Conservation (phyloP, 2,329 filamentous ascomycete genomes). For the Gyromitra esculenta region DNA sequence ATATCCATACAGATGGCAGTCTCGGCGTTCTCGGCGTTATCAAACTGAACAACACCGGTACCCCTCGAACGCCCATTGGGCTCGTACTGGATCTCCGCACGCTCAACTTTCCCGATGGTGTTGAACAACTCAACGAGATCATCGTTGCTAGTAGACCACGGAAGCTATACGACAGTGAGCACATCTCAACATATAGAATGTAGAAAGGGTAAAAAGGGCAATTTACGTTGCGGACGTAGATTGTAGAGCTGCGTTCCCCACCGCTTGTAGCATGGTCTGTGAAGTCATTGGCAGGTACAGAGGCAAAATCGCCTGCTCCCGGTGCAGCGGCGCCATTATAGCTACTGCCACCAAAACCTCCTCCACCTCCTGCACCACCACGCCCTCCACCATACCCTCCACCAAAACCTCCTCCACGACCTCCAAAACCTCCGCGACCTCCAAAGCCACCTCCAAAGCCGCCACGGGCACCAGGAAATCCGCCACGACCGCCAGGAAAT, state of each 20-base stretch:
- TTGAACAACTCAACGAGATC: conserved; percentile 96
- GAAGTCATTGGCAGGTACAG: conserved; percentile 82
- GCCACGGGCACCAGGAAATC: conserved; percentile 62
- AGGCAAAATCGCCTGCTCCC: conserved; percentile 62
- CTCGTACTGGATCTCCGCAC: conserved; percentile 99
- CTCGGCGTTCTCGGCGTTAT: conserved; percentile 81
- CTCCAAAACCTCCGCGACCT: conserved; percentile 69
- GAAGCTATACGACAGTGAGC: conserved; percentile 70
- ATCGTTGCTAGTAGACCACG: conserved; percentile 99
- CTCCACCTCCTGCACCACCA: not conserved
- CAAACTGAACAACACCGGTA: conserved; percentile 95
- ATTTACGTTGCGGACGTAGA: conserved; percentile 97
- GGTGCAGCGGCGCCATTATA: conserved; percentile 60
- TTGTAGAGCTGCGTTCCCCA: conserved; percentile 81
- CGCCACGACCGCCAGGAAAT: conserved; percentile 63
- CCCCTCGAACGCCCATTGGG: conserved; percentile 93
- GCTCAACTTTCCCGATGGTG: conserved; percentile 96
- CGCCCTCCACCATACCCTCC: conserved; percentile 53
- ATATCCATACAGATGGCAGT: conserved; percentile 78
- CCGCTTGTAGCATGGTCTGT: conserved; percentile 91
- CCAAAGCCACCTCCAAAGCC: conserved; percentile 64
- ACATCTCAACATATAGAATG: conserved; percentile 49
- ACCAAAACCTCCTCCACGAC: conserved; percentile 61
- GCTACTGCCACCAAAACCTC: conserved; percentile 60
- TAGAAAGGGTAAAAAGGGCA: not conserved